Conservation (phyloP, 1,284 basidiomycete species). For the Heterobasidion irregulare region DNA sequence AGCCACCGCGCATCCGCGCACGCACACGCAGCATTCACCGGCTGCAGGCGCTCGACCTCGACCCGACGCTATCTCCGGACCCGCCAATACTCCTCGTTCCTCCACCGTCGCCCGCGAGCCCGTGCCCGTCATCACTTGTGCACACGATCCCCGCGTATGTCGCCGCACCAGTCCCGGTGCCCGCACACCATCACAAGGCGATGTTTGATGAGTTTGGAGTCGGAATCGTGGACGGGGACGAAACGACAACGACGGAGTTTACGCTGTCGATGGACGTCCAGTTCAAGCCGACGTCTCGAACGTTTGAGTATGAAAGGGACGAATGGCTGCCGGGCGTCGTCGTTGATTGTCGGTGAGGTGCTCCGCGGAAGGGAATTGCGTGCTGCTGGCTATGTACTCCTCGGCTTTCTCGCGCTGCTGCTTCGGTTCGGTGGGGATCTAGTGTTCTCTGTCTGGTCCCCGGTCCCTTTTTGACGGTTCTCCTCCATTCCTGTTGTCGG, state of each 20-base stretch:
- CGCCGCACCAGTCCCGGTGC: constrained; percentile 4
- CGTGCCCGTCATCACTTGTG: constrained; percentile 2
- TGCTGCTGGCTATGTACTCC: neutral
- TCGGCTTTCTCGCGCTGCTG: too few species aligned
- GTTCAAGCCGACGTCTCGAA: neutral
- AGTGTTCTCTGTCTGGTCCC: too few species aligned
- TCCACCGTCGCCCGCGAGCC: constrained; percentile 1
- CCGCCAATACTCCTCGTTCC: constrained; percentile 6
- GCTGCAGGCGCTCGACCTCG: constrained; percentile 11
- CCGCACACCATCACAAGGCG: constrained; percentile 1
- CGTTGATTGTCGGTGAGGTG: constrained; percentile 2
- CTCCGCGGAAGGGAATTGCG: neutral
- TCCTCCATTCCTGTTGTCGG: neutral
- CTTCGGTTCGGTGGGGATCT: too few species aligned
- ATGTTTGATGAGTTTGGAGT: neutral
- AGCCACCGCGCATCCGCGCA: constrained; percentile 18
- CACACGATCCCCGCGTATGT: constrained; percentile 1
- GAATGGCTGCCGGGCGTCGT: constrained; percentile 14
- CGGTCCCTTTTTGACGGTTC: neutral
- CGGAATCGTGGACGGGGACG: neutral
- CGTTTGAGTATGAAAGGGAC: constrained; percentile 8
- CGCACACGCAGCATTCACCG: constrained; percentile 21
- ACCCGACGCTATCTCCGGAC: constrained; percentile 2
- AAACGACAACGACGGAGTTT: constrained; percentile 12
- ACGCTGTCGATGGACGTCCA: constrained; percentile 20